Evolutionary conservation across 176 grass and related monocot species (phyloP), one percentile per base, ranked within the genome.

Genomic region (Musa itinerans): DNA sequence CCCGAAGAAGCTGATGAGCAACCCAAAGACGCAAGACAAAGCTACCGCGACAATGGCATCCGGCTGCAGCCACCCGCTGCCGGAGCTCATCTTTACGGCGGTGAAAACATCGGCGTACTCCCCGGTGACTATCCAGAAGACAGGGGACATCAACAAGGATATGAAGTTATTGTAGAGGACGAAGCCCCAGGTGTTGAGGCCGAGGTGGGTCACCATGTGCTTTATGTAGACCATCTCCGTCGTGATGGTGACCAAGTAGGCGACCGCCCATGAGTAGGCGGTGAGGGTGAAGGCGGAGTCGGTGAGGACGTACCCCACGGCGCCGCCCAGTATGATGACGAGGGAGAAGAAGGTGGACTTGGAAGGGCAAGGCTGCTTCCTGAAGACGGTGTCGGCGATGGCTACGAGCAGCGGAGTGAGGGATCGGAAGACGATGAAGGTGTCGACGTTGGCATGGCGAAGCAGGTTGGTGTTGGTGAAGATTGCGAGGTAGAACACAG

Each of bases 161-260:
- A 62, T 15, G 57, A 62, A 11, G 57, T 62, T 62, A 11, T 62
- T 62, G 57, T 62, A 62, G 12, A 62, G 17, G 57, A 62, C 57
- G 57, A 62, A 62, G 57, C 57, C 57, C 57, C 57, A 62, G 14
- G 57, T 62, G 57, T 62, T 62, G 57, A 62, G 57, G 57, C 57
- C 57, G 57, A 62, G 57, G 57, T 62, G 15, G 57, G 57, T 62
- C 12, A 62, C 57, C 63, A 65, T 65, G 63, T 65, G 63, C 63
- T 65, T 65, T 15, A 65, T 65, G 63, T 65, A 65, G 63, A 65
- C 63, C 63, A 65, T 65, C 63, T 65, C 63, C 63, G 63, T 65
- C 20, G 63, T 65, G 63, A 65, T 65, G 19, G 63, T 23, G 17
- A 24, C 63, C 63, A 65, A 10, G 63, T 65, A 65, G 63, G 63